Base-by-base conservation (phyloP, 139 green algal species). In the Volvox africanus region DNA sequence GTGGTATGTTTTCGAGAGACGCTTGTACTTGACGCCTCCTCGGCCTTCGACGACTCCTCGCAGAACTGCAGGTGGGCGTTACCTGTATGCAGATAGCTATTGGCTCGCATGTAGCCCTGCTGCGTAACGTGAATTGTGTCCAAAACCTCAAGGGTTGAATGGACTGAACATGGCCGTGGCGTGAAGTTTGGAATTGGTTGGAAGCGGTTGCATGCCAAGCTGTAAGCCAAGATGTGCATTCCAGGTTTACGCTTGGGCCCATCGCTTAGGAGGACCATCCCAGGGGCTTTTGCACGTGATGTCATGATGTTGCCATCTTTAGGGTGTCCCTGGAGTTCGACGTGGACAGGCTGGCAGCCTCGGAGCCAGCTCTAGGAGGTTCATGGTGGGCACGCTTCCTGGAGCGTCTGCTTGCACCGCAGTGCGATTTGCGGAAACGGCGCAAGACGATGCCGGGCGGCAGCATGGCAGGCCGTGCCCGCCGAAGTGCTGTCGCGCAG, bases 1-100 rank as follows among this genome's bases (percentile, higher is more conserved):
- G 73, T 90, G 86, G 69, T 76, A 22, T 83, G 71, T 20, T 90
- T 90, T 75, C 86, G 86, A 3, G 86, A 90, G 73, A 83, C 86
- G 50, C 71, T 90, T 50, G 32, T 68, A n/a, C 86, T 90, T 37
- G 86, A 90, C 33, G 86, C 86, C 20, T 76, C 35, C 50, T 90
- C 86, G 13, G 86, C 30, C 12, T 90, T 84, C 18, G 50, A 65
- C 0, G 71, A 73, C 68, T 36, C 65, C 37, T 82, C 69, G 22
- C 69, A 89, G 37, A 71, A 82, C 36, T 22, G 0, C 44, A 65
- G 85, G 85, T 89, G 68, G 24, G 68, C 18, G 44, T 55, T 55
- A 55, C 44, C 44, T 55, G 44, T 55, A 55, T 55, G 44, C 5
- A 9, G 9, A 55, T 9, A 55, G 44, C 44, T 55, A 5, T 55